phyloP scores from a whole-genome alignment of 2,329 filamentous ascomycete species.

The Lasiodiplodia theobromae region DNA sequence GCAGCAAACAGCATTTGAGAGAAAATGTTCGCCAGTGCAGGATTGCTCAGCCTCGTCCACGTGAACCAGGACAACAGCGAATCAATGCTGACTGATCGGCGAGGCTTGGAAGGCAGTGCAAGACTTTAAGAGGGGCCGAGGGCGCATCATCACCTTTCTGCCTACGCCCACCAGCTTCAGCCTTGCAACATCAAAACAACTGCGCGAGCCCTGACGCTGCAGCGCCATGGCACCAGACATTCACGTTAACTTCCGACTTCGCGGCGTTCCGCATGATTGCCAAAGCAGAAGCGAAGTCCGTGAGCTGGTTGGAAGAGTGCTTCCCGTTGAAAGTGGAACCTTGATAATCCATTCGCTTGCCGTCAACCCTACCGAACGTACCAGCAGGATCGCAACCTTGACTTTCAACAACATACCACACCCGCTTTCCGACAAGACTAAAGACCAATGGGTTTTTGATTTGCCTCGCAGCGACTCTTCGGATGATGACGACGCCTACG shows the following conservation, averaged over 20 bases:
- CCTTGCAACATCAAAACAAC: background rate
- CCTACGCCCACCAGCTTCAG: background rate
- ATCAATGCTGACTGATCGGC: no score
- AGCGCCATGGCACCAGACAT: background rate
- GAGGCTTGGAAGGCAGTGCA: no score
- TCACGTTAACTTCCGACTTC: background rate
- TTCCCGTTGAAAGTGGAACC: background rate
- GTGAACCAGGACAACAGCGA: no score
- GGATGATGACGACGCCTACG: background rate
- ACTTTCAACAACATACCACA: background rate
- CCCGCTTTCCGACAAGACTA: background rate
- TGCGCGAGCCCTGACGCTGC: background rate
- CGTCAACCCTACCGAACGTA: background rate
- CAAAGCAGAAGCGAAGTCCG: conserved; percentile 1
- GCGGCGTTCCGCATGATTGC: background rate
- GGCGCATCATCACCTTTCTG: background rate
- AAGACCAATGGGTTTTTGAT: background rate
- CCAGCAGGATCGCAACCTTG: background rate
- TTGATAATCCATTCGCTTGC: background rate
- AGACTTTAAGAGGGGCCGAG: no score
- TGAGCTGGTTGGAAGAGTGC: background rate
- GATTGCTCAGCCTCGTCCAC: no score
- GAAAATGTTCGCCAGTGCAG: no score
- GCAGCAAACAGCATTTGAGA: no score
- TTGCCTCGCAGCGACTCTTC: background rate